These are phyloP conservation scores for Cardamine resedifolia DNA, from an alignment of 345 rosid genomes.

Conservation along the genomic window DNA sequence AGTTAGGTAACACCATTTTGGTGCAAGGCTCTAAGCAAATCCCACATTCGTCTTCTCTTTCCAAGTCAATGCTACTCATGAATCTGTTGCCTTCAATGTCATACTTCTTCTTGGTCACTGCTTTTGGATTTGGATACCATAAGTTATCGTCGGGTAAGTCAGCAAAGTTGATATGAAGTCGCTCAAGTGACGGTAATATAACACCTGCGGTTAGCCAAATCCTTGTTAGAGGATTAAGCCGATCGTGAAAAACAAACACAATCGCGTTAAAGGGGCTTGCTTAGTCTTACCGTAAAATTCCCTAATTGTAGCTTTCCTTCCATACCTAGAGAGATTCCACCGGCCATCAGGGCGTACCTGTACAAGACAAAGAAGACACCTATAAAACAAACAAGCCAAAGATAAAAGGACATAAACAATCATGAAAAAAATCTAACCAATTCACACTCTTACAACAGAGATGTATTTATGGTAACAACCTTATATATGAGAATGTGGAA, in stretches of 20 bases:
- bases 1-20: constrained; percentile 86
- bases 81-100: constrained; percentile 47
- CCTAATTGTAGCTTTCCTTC: constrained; percentile 86
- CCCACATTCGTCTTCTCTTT: constrained; percentile 96
- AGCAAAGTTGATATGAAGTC: constrained; percentile 59
- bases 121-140: constrained; percentile 36
- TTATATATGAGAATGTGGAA: constrained; percentile 82
- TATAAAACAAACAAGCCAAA: constrained; percentile 26
- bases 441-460: background rate
- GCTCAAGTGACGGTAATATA: constrained; percentile 82
- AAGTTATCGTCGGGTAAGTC: constrained; percentile 42
- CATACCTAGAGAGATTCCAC: constrained; percentile 50
- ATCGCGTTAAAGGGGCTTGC: background rate
- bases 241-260: background rate
- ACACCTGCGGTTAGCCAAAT: constrained; percentile 52
- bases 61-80: constrained; percentile 48
- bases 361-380: constrained; percentile 32
- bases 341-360: constrained; percentile 71
- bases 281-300: constrained; percentile 71
- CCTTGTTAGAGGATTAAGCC: background rate
- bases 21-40: constrained; percentile 97
- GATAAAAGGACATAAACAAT: constrained; percentile 3
- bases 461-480: constrained; percentile 42
- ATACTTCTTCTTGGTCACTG: constrained; percentile 43
- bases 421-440: constrained; percentile 11